Evolutionary conservation across 139 green algal genomes (phyloP).

Genomic region (Closterium sp.): DNA sequence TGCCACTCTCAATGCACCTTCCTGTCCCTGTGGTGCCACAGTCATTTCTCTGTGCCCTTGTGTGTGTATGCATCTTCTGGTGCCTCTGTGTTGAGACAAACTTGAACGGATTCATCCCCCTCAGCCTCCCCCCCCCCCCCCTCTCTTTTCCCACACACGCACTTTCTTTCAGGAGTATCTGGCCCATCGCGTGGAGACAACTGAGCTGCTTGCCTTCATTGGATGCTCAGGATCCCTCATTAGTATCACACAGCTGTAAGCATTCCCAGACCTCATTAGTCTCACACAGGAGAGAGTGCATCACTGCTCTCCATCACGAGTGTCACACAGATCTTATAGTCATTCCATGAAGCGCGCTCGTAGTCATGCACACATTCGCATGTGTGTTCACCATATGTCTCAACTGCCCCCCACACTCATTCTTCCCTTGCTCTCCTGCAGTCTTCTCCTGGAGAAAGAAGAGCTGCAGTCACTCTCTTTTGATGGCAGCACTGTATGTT

Average conservation of each 20-base stretch:
- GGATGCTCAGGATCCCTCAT: not conserved
- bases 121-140: too few relatives aligned
- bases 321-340: too few relatives aligned
- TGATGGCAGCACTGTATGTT: not conserved
- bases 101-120: too few relatives aligned
- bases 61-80: too few relatives aligned
- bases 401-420: not conserved
- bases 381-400: too few relatives aligned
- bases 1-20: too few relatives aligned
- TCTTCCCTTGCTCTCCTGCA: not conserved
- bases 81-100: too few relatives aligned
- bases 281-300: not conserved
- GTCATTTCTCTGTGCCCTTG: too few relatives aligned
- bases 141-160: not conserved
- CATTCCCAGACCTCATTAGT: not conserved
- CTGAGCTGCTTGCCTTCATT: conserved; percentile 13
- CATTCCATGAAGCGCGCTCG: too few relatives aligned
- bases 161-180: not conserved
- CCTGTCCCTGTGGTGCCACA: too few relatives aligned
- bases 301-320: not conserved
- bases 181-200: not conserved
- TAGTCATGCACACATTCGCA: too few relatives aligned
- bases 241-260: conserved; percentile 12
- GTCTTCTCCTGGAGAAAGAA: not conserved
- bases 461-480: not conserved